These are phyloP conservation scores for Protomyces macrosporus DNA, from an alignment of 1,139 yeast species.

Conservation along the genomic window DNA sequence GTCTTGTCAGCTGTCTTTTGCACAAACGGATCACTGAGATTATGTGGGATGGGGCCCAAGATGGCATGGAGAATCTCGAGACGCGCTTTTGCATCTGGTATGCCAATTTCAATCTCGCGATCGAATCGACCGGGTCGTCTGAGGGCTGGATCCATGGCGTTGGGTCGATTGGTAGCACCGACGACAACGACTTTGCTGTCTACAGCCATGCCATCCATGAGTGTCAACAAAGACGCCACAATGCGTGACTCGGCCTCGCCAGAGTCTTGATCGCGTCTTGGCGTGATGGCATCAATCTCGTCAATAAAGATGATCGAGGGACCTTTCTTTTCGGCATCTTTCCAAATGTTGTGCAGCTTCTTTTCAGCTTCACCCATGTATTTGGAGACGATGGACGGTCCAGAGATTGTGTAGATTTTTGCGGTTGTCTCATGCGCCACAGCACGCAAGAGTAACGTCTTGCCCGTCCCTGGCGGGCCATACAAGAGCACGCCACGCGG, in stretches of 20 bases:
- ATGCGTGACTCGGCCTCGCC: conserved; percentile 87
- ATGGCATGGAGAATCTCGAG: conserved; percentile 70
- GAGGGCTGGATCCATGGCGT: conserved; percentile 74
- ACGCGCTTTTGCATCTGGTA: conserved; percentile 94
- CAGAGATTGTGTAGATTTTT: conserved; percentile 77
- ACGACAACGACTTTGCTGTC: conserved; percentile 67
- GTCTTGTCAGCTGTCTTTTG: conserved; percentile 62
- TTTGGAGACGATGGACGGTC: conserved; percentile 87
- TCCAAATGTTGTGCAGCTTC: conserved; percentile 70
- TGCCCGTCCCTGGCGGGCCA: conserved; percentile 98
- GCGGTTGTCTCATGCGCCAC: conserved; percentile 68
- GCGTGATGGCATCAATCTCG: conserved; percentile 87
- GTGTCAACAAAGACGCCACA: conserved; percentile 77
- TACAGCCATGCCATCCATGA: conserved; percentile 72
- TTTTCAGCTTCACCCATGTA: conserved; percentile 91
- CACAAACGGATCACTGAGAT: conserved; percentile 52
- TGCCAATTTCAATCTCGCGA: conserved; percentile 93
- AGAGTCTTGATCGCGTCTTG: conserved; percentile 75
- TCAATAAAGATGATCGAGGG: conserved; percentile 86
- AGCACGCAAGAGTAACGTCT: conserved; percentile 79
- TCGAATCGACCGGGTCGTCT: conserved; percentile 93
- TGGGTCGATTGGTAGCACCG: conserved; percentile 80
- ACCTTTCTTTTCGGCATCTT: conserved; percentile 76
- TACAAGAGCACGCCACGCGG: conserved; percentile 86
- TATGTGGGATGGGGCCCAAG: conserved; percentile 61